Conservation (phyloP, 257 asterid species). For the Nicotiana obtusifolia region DNA sequence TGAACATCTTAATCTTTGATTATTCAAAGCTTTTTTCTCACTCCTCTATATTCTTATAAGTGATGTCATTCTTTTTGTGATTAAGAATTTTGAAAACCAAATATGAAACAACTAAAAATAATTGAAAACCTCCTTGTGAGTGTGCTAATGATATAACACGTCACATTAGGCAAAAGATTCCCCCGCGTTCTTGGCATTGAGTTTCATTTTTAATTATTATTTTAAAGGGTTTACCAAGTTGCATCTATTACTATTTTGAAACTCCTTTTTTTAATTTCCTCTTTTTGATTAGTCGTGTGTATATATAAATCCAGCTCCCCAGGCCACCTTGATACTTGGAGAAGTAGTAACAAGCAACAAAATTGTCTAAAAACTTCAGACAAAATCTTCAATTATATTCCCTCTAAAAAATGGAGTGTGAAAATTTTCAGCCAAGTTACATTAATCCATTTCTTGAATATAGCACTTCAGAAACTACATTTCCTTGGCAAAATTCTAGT, state of each 20-base stretch:
- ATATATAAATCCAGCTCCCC: constrained; percentile 10
- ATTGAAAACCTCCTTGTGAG: too few species aligned
- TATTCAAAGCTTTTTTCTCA: not conserved
- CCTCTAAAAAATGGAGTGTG: constrained; percentile 15
- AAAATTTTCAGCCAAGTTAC: constrained; percentile 13
- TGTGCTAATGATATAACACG: not conserved
- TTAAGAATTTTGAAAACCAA: not conserved
- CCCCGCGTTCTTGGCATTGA: not conserved
- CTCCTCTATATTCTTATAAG: not conserved
- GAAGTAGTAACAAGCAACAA: not conserved
- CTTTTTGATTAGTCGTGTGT: not conserved
- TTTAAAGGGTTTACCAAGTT: constrained; percentile 1
- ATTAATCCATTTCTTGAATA: not conserved
- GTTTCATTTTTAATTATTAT: not conserved
- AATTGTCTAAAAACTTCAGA: not conserved
- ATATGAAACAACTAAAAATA: not conserved
- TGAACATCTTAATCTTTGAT: not conserved
- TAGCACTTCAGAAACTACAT: constrained; percentile 8
- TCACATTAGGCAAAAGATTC: constrained; percentile 14
- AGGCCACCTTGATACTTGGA: not conserved
- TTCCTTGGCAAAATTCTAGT: constrained; percentile 3
- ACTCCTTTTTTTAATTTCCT: not conserved
- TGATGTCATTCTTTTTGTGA: not conserved
- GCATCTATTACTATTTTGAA: not conserved
- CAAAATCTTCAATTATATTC: constrained; percentile 1